Evolutionary conservation across 192 early-diverging fungal genomes (phyloP).

Genomic region (Rhizophlyctis rosea): DNA sequence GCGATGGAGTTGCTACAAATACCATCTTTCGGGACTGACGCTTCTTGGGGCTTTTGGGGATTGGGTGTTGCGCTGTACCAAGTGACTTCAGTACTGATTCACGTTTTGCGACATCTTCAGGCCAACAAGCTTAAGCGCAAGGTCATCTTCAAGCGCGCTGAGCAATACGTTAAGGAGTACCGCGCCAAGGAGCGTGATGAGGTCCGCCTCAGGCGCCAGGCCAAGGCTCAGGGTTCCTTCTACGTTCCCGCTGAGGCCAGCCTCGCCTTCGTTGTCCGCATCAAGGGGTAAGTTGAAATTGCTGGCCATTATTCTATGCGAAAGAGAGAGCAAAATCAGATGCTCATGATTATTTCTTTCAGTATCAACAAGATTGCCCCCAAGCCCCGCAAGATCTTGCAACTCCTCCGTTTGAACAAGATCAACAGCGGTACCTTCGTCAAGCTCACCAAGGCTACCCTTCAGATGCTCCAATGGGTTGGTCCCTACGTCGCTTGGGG

Average conservation of each 20-base stretch:
- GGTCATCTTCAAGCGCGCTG: conserved; percentile 99
- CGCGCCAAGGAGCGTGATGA: conserved; percentile 81
- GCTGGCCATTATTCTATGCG: too few species aligned
- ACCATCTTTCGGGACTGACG: conserved; percentile 73
- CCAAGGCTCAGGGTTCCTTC: conserved; percentile 86
- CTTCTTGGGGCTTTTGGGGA: conserved; percentile 2
- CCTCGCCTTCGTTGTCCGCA: conserved; percentile 97
- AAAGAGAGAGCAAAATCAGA: neutral
- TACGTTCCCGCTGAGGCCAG: conserved; percentile 95
- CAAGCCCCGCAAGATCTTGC: conserved; percentile 99
- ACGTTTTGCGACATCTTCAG: conserved; percentile 5
- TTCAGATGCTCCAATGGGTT: conserved; percentile 96
- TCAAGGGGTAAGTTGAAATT: conserved; percentile 74
- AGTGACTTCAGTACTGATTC: too few species aligned
- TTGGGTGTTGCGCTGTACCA: too few species aligned
- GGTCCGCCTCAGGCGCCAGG: conserved; percentile 89
- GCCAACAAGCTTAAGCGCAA: conserved; percentile 67
- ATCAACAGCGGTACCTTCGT: conserved; percentile 99
- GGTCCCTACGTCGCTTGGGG: conserved; percentile 88
- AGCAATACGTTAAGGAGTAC: conserved; percentile 99
- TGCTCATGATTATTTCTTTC: neutral
- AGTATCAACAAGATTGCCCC: conserved; percentile 99
- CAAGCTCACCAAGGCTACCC: conserved; percentile 91
- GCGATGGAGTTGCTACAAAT: conserved; percentile 49
- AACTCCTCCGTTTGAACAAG: conserved; percentile 97